Evolutionary conservation across 2,329 filamentous ascomycete species (phyloP).

Genomic region (Epichloe gansuensis): DNA sequence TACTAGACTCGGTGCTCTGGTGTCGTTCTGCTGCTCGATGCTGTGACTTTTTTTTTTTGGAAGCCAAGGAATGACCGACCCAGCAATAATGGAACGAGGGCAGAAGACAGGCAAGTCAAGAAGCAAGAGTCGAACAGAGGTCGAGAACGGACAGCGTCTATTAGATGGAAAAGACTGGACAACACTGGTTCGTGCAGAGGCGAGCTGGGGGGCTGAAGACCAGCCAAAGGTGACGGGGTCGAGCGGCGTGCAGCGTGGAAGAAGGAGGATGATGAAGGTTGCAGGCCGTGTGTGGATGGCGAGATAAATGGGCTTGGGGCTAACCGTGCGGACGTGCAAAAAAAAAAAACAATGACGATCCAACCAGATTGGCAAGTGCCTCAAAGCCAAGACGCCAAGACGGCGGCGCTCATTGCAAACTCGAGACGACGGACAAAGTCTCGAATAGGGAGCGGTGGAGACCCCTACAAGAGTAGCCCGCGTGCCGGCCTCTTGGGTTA

Average conservation of each 20-base stretch:
- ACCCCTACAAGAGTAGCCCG: background rate
- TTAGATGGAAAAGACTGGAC: constrained; percentile 5
- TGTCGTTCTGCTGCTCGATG: background rate
- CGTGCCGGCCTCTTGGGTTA: no score
- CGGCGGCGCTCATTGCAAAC: background rate
- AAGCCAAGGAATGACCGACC: background rate
- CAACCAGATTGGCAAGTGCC: background rate
- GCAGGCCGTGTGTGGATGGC: background rate
- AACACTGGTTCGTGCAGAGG: constrained; percentile 4
- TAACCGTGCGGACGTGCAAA: background rate
- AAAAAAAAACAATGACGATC: background rate
- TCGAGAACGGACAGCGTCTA: background rate
- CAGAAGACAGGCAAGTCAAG: background rate
- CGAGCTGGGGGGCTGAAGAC: background rate
- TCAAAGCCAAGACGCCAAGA: background rate
- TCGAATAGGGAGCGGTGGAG: constrained; percentile 3
- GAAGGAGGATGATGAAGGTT: background rate
- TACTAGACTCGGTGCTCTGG: background rate
- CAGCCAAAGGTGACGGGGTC: constrained; percentile 2
- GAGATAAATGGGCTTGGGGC: background rate
- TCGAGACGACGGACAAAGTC: background rate
- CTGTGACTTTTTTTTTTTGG: background rate
- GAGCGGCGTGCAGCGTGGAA: constrained; percentile 1
- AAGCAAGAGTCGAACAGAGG: background rate
- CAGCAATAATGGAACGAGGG: background rate